These are phyloP conservation scores for Eimeria mitis DNA, from an alignment of 169 alveolate genomes.

Conservation along the genomic window DNA sequence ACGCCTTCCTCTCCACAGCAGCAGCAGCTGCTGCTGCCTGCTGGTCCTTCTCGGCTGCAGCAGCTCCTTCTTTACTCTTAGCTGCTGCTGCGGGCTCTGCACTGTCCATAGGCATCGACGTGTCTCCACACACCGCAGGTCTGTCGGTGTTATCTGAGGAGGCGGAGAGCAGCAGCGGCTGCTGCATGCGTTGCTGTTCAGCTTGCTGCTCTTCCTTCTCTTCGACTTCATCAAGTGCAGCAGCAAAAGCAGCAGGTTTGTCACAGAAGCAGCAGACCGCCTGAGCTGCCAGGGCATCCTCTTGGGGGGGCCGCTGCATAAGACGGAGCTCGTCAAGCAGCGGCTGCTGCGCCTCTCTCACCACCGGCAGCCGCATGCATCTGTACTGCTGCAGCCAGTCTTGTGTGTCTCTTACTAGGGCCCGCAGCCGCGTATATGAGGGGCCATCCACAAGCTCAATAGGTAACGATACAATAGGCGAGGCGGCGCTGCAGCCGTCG, in stretches of 20 bases:
- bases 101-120: background rate
- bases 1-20: constrained; percentile 12
- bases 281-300: background rate
- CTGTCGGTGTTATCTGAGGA: background rate
- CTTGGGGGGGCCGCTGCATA: constrained; percentile 60
- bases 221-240: constrained; percentile 4
- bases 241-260: background rate
- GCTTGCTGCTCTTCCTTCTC: background rate
- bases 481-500: constrained; percentile 65
- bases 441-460: constrained; percentile 52
- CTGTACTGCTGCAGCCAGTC: constrained; percentile 66
- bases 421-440: background rate
- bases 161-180: background rate
- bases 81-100: constrained; percentile 19
- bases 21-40: constrained; percentile 59
- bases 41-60: constrained; percentile 18
- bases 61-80: background rate
- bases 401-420: constrained; percentile 16
- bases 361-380: constrained; percentile 42
- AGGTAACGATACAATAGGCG: constrained; percentile 25
- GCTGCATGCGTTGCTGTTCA: constrained; percentile 21
- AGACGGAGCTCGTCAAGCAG: constrained; percentile 47
- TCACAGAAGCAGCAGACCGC: constrained; percentile 59
- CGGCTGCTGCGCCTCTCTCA: constrained; percentile 63
- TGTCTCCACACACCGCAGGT: background rate